These are phyloP conservation scores for Talaromyces rugulosus DNA, from an alignment of 2,329 filamentous ascomycete species.

Conservation along the genomic window DNA sequence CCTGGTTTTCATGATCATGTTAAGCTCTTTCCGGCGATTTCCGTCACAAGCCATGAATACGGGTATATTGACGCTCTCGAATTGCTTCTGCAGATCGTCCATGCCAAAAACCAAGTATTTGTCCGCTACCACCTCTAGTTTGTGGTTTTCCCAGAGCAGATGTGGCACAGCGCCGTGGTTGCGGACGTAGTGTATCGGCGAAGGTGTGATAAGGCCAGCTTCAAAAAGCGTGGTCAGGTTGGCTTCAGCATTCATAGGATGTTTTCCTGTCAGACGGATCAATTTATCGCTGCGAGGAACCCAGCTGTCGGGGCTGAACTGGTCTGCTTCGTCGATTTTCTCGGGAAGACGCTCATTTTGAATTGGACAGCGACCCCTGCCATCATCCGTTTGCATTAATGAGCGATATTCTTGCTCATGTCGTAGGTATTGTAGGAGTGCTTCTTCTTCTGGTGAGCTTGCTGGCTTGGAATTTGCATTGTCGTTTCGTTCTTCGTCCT, in stretches of 20 bases:
- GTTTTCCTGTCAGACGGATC: conserved; percentile 50
- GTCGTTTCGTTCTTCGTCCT: too few species aligned
- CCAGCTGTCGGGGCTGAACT: conserved; percentile 53
- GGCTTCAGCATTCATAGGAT: conserved; percentile 51
- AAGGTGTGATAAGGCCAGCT: conserved; percentile 49
- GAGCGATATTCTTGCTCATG: conserved; percentile 43
- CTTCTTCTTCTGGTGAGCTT: conserved; percentile 41
- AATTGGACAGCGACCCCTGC: conserved; percentile 34
- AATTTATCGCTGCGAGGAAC: conserved; percentile 45
- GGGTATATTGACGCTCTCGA: conserved; percentile 46
- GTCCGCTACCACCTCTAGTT: conserved; percentile 42
- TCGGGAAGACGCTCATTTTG: conserved; percentile 25
- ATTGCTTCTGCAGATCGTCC: conserved; percentile 42
- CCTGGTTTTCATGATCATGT: conserved; percentile 47
- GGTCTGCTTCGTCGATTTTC: conserved; percentile 47
- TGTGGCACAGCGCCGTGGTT: conserved; percentile 53
- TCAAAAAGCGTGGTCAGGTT: conserved; percentile 41
- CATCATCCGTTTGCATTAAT: conserved; percentile 41
- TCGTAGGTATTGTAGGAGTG: conserved; percentile 38
- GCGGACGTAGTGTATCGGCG: conserved; percentile 49
- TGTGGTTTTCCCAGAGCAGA: conserved; percentile 48
- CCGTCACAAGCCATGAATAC: conserved; percentile 48
- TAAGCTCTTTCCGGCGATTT: conserved; percentile 50
- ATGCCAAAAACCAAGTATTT: conserved; percentile 37
- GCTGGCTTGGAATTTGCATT: conserved; percentile 4